A percentile compares a stretch with the other conserved stretches of the same genome.
phyloP scores from a whole-genome alignment of 441 rosid species.

The Manihot esculenta region DNA sequence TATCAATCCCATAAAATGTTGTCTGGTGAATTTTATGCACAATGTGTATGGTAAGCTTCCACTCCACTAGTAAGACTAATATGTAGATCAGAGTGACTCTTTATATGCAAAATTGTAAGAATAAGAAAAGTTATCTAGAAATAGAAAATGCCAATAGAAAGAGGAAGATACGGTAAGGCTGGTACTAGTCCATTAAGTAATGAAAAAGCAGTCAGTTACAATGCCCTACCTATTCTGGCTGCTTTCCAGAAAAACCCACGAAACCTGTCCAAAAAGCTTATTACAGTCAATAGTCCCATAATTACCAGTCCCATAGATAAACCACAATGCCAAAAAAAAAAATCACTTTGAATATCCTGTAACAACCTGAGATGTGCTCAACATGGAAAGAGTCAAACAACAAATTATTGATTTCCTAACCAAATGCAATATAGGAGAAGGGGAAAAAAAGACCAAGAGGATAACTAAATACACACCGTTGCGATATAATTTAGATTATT shows the following conservation, averaged over 20 bases:
- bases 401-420: not conserved
- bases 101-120: not conserved
- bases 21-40: not conserved
- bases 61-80: not conserved
- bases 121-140: not conserved
- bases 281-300: constrained; percentile 12
- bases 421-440: not conserved
- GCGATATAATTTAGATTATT: too few relatives aligned
- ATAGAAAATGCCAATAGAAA: not conserved
- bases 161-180: not conserved
- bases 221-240: constrained; percentile 77
- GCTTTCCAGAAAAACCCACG: constrained; percentile 98
- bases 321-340: not conserved
- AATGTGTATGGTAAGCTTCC: not conserved
- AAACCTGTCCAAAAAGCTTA: constrained; percentile 47
- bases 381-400: not conserved
- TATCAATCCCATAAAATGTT: not conserved
- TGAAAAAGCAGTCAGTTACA: constrained; percentile 1
- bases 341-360: not conserved
- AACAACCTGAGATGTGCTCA: not conserved
- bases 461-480: too few relatives aligned
- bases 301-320: not conserved
- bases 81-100: not conserved
- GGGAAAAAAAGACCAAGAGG: too few relatives aligned
- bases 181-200: not conserved